phyloP scores from a whole-genome alignment of 208 protist species.

The Balamuthia mandrillaris region DNA sequence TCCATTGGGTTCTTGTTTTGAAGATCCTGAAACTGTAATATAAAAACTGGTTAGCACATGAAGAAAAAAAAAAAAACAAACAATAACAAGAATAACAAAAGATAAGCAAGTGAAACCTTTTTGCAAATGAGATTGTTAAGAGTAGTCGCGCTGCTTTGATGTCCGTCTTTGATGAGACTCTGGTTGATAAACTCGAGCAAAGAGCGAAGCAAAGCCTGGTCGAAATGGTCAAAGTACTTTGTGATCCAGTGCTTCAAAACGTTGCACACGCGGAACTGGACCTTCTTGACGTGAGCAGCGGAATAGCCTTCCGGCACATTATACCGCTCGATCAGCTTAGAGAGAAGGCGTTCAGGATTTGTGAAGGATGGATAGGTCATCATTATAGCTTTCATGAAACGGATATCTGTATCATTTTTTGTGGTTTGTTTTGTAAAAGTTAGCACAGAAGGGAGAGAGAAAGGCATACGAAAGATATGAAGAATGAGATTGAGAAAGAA shows the following conservation, averaged over 20 bases:
- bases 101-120: not conserved
- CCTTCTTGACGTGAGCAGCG: not conserved
- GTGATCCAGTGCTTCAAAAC: constrained; percentile 51
- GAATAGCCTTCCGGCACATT: not conserved
- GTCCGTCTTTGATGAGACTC: not conserved
- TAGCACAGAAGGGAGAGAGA: too few species aligned
- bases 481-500: not conserved
- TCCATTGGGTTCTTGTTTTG: too few species aligned
- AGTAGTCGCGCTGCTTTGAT: not conserved
- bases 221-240: constrained; percentile 48
- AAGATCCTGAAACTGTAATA: too few species aligned
- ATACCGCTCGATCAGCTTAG: constrained; percentile 5
- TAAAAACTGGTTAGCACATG: too few species aligned
- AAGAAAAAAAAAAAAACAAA: too few species aligned
- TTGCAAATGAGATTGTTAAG: not conserved
- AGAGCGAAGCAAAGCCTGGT: constrained; percentile 22
- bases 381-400: constrained; percentile 14
- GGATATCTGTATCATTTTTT: not conserved
- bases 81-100: too few species aligned
- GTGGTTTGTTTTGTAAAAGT: too few species aligned
- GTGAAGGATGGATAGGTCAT: constrained; percentile 35
- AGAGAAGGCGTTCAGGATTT: not conserved
- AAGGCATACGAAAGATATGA: too few species aligned
- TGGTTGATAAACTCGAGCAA: not conserved
- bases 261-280: constrained; percentile 39